Percentiles rank a stretch among this genome's conserved stretches.
These are phyloP conservation scores for Turnera subulata DNA, from an alignment of 345 rosid species.

Conservation along the genomic window DNA sequence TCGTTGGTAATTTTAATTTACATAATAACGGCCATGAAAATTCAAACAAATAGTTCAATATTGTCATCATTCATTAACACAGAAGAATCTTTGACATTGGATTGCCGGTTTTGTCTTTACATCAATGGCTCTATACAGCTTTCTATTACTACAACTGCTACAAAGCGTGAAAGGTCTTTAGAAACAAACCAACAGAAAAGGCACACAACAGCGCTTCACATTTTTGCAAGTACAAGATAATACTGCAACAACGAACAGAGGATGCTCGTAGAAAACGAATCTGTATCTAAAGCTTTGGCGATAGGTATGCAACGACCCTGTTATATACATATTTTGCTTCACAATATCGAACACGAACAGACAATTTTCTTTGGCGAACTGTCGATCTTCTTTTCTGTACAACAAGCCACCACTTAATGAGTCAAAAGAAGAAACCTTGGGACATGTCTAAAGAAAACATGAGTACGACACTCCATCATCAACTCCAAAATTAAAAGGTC, in stretches of 20 bases:
- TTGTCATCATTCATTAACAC: slow-evolving; percentile 1
- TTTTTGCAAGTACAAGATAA: slow-evolving; percentile 19
- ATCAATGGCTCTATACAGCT: slow-evolving; percentile 32
- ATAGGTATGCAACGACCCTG: slow-evolving; percentile 15
- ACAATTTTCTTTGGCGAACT: slow-evolving; percentile 61
- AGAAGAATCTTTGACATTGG: slow-evolving; percentile 20
- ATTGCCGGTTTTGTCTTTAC: slow-evolving; percentile 25
- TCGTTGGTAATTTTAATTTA: too few species aligned
- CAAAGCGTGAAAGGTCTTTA: slow-evolving; percentile 18
- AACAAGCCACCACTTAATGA: too few species aligned
- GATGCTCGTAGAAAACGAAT: slow-evolving; percentile 23
- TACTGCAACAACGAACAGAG: slow-evolving; percentile 19
- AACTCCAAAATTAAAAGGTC: neutral
- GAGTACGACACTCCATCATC: neutral
- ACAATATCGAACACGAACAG: slow-evolving; percentile 82
- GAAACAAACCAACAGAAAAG: slow-evolving; percentile 2
- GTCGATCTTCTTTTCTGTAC: slow-evolving; percentile 88
- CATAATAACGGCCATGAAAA: too few species aligned
- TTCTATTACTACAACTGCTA: slow-evolving; percentile 8
- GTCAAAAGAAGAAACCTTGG: slow-evolving; percentile 16
- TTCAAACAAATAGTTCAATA: slow-evolving; percentile 6
- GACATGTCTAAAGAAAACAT: slow-evolving; percentile 9
- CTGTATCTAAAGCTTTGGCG: slow-evolving; percentile 39
- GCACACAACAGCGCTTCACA: slow-evolving; percentile 9
- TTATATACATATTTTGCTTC: slow-evolving; percentile 34